Evolutionary conservation across 108 stramenopile genomes (phyloP), one percentile per base, ranked within the genome.

Genomic region (Ochromonas danica): DNA sequence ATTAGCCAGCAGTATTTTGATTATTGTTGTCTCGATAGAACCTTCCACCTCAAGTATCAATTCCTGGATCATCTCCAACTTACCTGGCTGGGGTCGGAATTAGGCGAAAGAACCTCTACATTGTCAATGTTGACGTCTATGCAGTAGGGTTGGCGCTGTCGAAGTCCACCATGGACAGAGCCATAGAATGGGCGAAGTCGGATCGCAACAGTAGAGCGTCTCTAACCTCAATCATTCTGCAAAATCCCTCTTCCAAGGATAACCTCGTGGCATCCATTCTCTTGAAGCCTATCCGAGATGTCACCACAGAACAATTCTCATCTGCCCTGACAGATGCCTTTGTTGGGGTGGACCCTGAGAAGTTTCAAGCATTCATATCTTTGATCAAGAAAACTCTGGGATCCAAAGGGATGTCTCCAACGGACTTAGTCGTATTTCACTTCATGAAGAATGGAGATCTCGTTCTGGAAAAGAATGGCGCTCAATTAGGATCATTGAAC

Each of bases 81-180:
- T n/a, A n/a, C n/a, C n/a, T 75, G 31, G 28, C 35, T 6, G 72
- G 72, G 6, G 72, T 41, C 3, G 72, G 72, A 3, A 75, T 75
- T 6, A 27, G 72, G 10, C 72, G 72, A 27, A 75, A 75, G 40
- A 75, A 75, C 38, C 51, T 75, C 27, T 75, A 42, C 51, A 33
- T 75, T 33, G 51, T 75, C 3, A 33, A 75, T 14, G 72, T 75
- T 39, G 72, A 75, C 31, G 25, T 75, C 17, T 75, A 75, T 41
- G 6, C 6, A 27, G 40, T 60, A 35, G 72, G 63, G 6, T 31
- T 67, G 63, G 31, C 17, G 3, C 31, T 67, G 6, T 67, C 63
- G 17, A 6, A 22, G 6, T 28, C 63, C 3, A 10, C 63, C 17
- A 22, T 67, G 33, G 30, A 67, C 3, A 22, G 25, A 67, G 63